A percentile compares a stretch with the other conserved stretches of the same genome.
Evolutionary conservation across 2,329 filamentous ascomycete species (phyloP).

Genomic region (Myriosclerotinia duriaeana): DNA sequence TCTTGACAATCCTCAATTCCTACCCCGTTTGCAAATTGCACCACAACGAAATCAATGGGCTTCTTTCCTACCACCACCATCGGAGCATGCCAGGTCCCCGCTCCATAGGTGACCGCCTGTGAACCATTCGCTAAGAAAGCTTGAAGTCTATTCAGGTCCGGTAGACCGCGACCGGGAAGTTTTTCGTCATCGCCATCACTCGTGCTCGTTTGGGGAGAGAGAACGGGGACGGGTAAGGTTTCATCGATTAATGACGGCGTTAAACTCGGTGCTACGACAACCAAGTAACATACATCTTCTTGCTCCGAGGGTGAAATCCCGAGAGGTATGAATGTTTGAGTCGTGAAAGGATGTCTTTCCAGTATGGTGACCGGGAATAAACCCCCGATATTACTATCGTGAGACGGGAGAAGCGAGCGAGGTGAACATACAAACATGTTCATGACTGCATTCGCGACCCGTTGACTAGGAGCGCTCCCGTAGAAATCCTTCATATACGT

Average conservation of each 20-base stretch:
- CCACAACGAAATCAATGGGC: constrained; percentile 81
- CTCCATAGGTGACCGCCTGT: constrained; percentile 88
- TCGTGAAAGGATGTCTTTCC: constrained; percentile 90
- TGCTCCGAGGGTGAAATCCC: constrained; percentile 50
- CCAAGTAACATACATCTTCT: constrained; percentile 63
- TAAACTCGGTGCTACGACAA: constrained; percentile 83
- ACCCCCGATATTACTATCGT: constrained; percentile 30
- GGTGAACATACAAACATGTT: constrained; percentile 89
- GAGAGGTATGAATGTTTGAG: constrained; percentile 87
- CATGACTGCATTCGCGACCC: constrained; percentile 62
- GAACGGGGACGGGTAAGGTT: constrained; percentile 47
- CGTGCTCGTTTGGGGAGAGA: constrained; percentile 26
- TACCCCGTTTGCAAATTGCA: constrained; percentile 85
- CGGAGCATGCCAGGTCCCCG: constrained; percentile 91
- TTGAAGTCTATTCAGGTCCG: constrained; percentile 67
- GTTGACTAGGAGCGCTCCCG: constrained; percentile 58
- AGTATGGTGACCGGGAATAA: constrained; percentile 70
- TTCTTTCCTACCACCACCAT: constrained; percentile 80
- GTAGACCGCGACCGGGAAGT: constrained; percentile 48
- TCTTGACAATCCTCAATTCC: constrained; percentile 86
- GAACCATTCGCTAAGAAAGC: constrained; percentile 77
- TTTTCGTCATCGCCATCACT: constrained; percentile 8
- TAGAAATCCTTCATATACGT: constrained; percentile 74
- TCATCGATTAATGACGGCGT: constrained; percentile 45
- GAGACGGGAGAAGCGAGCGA: constrained; percentile 50